Conservation (phyloP, 768 basidiomycete species). For the Leccinum subtestaceum region DNA sequence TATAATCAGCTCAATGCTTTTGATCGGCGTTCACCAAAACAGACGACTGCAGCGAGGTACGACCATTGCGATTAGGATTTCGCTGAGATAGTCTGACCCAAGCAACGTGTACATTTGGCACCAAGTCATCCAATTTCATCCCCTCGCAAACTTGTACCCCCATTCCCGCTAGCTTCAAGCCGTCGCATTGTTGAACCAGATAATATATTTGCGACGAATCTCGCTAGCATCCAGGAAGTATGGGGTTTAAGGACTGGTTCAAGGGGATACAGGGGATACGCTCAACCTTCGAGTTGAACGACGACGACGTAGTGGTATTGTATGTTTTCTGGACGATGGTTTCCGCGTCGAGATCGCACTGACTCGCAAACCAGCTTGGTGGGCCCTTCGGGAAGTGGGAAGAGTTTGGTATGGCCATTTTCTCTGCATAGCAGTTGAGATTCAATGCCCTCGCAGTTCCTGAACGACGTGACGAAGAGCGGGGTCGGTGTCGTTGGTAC, state of each 20-base stretch:
- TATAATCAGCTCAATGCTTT: too few relatives aligned
- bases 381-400: slow-evolving; percentile 20
- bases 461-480: slow-evolving; percentile 1
- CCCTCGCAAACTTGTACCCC: not conserved
- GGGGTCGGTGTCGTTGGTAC: not conserved
- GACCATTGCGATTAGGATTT: not conserved
- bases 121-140: too few relatives aligned
- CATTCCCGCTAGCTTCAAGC: not conserved
- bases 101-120: too few relatives aligned
- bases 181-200: not conserved
- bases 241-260: too few relatives aligned
- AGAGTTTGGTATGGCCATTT: slow-evolving; percentile 14
- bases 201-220: not conserved
- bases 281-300: not conserved
- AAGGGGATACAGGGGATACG: too few relatives aligned
- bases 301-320: not conserved
- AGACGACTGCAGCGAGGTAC: not conserved
- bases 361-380: slow-evolving; percentile 13
- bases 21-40: not conserved
- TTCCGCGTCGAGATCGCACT: not conserved
- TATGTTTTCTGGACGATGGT: not conserved
- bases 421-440: not conserved
- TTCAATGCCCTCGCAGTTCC: slow-evolving; percentile 6
- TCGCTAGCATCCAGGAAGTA: not conserved
- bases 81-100: not conserved